Base-by-base conservation (phyloP, 306 rosid species). In the Cucumis sativus region DNA sequence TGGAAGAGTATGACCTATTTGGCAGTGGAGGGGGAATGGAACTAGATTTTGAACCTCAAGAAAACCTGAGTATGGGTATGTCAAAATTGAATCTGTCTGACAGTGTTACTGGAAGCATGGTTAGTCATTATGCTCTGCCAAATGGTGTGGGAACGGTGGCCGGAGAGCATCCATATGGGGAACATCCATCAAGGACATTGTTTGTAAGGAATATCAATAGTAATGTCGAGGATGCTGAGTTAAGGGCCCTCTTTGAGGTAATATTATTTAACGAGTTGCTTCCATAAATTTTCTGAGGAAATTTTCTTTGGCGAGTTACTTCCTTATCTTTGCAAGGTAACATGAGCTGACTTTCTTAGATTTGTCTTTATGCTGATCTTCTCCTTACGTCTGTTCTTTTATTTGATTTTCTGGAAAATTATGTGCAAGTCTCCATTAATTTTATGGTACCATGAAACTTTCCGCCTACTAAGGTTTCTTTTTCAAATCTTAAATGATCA, bases 141-240 rank as follows among this genome's bases (percentile, higher is more conserved):
- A 93, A 93, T 84, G 90, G 98, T 3, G 89, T 79, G 75, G 98
- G 89, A 79, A 69, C 98, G n/a, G 88, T 91, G 81, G 97, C 93
- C 65, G 98, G 97, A 60, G 98, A 93, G 85, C 98, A 93, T 85
- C 98, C 98, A 6, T 93, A 88, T 43, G 98, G 98, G 68, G 98
- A 93, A 87, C 98, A 93, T 87, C 97, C 98, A 43, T 93, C 98
- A 62, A 93, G 98, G 85, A 93, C 98, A 72, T 78, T 93, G 79
- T 91, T 93, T 80, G 98, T 93, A 72, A 89, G 98, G 62, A 93
- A 93, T 83, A 93, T 93, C 84, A 93, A 93, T 71, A 93, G 96
- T 69, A 93, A 93, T 52, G 93, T 93, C 0, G 98, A 93, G 82
- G 98, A 93, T 73, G 81, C 93, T 73, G 97, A 87, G 78, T 68